These are phyloP conservation scores for Aspergillus costaricaensis DNA, from an alignment of 2,329 filamentous ascomycete species.

Conservation along the genomic window DNA sequence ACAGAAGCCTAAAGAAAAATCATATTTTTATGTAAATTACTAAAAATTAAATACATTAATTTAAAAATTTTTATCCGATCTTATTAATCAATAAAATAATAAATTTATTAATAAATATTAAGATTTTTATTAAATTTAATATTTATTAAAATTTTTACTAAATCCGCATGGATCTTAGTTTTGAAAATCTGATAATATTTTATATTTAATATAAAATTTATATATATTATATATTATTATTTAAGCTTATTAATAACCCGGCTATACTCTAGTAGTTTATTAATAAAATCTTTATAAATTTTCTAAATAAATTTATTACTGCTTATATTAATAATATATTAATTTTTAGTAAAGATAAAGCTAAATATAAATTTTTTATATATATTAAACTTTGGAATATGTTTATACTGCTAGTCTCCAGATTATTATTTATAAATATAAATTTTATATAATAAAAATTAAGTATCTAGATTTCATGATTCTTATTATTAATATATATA, in stretches of 20 bases:
- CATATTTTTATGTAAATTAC: background rate
- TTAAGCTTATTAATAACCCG: background rate
- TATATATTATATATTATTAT: background rate
- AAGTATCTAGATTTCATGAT: too few species aligned
- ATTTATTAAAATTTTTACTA: background rate
- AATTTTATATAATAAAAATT: too few species aligned
- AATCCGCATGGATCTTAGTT: background rate
- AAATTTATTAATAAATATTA: background rate
- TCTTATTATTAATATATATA: too few species aligned
- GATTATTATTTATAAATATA: too few species aligned
- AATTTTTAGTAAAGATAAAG: background rate
- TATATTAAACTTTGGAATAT: too few species aligned
- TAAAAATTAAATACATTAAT: background rate
- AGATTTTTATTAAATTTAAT: background rate
- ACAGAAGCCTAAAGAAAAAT: background rate
- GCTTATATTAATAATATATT: background rate
- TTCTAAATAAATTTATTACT: background rate
- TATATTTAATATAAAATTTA: background rate
- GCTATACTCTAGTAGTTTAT: background rate
- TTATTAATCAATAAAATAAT: background rate
- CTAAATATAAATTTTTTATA: background rate
- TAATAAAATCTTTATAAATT: background rate
- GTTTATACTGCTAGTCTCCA: too few species aligned
- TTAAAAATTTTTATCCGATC: background rate
- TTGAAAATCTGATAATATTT: background rate